phyloP scores from a whole-genome alignment of 2,329 filamentous ascomycete species.

The Scytalidium lignicola region DNA sequence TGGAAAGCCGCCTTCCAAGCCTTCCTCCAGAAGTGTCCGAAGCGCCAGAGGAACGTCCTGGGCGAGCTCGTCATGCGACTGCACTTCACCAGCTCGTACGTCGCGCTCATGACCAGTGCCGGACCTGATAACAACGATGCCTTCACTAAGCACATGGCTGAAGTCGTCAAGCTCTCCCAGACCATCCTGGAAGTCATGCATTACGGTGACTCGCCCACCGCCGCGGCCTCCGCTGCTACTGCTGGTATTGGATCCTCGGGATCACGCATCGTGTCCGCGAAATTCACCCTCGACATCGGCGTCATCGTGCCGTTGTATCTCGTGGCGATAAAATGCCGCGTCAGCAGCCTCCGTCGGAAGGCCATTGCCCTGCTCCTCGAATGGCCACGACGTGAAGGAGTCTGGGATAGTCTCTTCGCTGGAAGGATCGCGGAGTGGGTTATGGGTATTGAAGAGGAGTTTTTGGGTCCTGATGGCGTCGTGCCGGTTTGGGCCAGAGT shows the following conservation, averaged over 20 bases:
- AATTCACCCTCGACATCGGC: constrained; percentile 56
- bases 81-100: neutral
- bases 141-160: neutral
- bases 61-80: neutral
- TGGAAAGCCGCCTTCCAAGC: constrained; percentile 1
- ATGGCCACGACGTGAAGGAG: constrained; percentile 57
- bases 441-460: constrained; percentile 19
- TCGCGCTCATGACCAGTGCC: neutral
- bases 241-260: neutral
- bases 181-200: constrained; percentile 3
- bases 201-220: neutral
- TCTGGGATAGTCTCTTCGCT: constrained; percentile 49
- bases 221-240: neutral
- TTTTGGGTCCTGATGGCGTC: constrained; percentile 4
- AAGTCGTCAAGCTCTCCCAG: constrained; percentile 1
- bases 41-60: neutral
- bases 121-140: constrained; percentile 1
- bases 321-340: constrained; percentile 58
- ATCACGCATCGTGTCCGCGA: constrained; percentile 9
- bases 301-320: constrained; percentile 60
- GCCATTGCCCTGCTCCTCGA: constrained; percentile 56
- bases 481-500: constrained; percentile 11
- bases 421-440: constrained; percentile 19
- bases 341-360: constrained; percentile 48
- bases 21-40: neutral